Evolutionary conservation across 495 filamentous ascomycete species (phyloP), one percentile per base, ranked within the genome.

Genomic region (Platismatia glauca): DNA sequence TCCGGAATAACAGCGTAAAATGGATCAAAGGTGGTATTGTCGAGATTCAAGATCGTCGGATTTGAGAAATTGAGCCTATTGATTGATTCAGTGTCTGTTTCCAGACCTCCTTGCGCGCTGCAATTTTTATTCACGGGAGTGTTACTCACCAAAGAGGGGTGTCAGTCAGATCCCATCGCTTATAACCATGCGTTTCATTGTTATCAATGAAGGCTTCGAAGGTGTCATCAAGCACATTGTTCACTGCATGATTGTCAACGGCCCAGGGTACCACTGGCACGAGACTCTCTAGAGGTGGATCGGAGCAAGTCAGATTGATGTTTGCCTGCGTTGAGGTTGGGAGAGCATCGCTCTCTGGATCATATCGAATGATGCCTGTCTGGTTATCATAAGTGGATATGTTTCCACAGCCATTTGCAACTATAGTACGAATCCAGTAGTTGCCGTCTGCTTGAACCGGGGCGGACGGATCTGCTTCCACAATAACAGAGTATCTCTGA

Each of bases 401-500:
- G 24, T 29, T 53, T 60, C 58, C 52, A 67, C 69, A 67, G 24
- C 24, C 24, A 67, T 50, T 52, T 60, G 55, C 20, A 7, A 58
- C 20, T 33, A 59, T 37, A 37, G 82, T 77, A 27, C 85, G 79
- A 46, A 88, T 77, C 88, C 88, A 91, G 74, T 86, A 90, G 67
- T 82, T 79, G 20, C 67, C 68, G 57, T 61, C 53, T 24, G 72
- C 55, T 15, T 68, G 67, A 2, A 64, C 37, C 0, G 66, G 66
- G 8, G 65, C 60, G 33, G 63, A 57, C 62, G 82, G 71, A 60
- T 80, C 77, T 20, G 86, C 87, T 52, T 81, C 80, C 53, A 90
- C 80, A 62, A 88, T 82, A 15, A 90, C 76, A 65, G 89, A 82
- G 71, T 86, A 86, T 38, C 88, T 80, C 73, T 90, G 86, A 18